Evolutionary conservation across 345 rosid genomes (phyloP).

Genomic region (Bruguiera gymnorhiza): DNA sequence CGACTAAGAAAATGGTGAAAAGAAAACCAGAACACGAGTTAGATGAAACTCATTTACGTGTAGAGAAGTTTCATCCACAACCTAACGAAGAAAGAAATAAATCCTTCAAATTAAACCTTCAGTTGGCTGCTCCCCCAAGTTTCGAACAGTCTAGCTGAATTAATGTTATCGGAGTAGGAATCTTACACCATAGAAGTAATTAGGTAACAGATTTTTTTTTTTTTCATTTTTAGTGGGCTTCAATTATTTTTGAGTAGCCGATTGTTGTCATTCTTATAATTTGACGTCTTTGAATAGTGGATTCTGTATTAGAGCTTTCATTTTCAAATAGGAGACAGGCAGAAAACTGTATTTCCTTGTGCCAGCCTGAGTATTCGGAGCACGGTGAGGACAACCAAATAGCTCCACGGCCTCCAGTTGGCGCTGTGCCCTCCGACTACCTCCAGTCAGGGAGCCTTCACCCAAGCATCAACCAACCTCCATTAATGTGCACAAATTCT

Average conservation of each 20-base stretch:
- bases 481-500: too few species aligned
- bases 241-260: slow-evolving; percentile 27
- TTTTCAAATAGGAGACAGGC: slow-evolving; percentile 5
- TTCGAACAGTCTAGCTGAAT: slow-evolving; percentile 48
- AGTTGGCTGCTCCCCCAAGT: slow-evolving; percentile 34
- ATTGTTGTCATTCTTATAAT: slow-evolving; percentile 37
- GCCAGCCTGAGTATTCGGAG: neutral
- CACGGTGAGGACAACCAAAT: too few species aligned
- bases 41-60: slow-evolving; percentile 36
- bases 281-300: slow-evolving; percentile 18
- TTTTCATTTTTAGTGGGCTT: slow-evolving; percentile 2
- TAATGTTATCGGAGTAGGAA: slow-evolving; percentile 15
- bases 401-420: too few species aligned
- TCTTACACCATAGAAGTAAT: slow-evolving; percentile 19
- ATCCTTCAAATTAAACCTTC: slow-evolving; percentile 34
- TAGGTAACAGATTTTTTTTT: slow-evolving; percentile 1
- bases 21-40: slow-evolving; percentile 52
- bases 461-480: too few species aligned
- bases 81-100: slow-evolving; percentile 33
- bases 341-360: slow-evolving; percentile 5
- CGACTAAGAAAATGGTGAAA: slow-evolving; percentile 48
- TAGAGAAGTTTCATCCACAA: slow-evolving; percentile 23
- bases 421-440: too few species aligned
- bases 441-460: too few species aligned
- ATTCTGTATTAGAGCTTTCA: neutral